Evolutionary conservation across 179 eudicot genomes (phyloP).

Genomic region (Gypsophila paniculata): DNA sequence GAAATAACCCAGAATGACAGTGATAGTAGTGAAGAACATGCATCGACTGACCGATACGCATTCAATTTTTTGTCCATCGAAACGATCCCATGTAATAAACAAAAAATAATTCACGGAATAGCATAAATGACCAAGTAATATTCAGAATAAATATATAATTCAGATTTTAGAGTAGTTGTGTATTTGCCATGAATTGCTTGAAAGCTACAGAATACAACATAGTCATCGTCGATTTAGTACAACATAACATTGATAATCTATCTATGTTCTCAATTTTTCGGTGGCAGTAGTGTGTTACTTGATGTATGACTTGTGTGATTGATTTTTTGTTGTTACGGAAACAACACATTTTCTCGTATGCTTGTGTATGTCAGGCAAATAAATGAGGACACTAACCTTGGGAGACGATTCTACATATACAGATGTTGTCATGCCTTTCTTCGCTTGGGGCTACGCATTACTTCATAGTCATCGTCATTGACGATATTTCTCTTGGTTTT

Average conservation of each 20-base stretch:
- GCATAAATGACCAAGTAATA: not conserved
- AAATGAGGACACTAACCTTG: slow-evolving; percentile 23
- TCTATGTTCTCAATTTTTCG: not conserved
- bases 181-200: too few relatives aligned
- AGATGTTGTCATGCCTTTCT: slow-evolving; percentile 40
- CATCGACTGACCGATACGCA: slow-evolving; percentile 24
- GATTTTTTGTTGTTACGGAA: slow-evolving; percentile 13
- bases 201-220: too few relatives aligned
- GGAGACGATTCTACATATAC: slow-evolving; percentile 11
- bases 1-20: slow-evolving; percentile 8
- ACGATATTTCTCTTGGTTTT: slow-evolving; percentile 54
- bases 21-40: slow-evolving; percentile 16
- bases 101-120: not conserved
- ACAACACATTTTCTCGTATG: not conserved
- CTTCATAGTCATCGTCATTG: slow-evolving; percentile 46
- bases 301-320: slow-evolving; percentile 6
- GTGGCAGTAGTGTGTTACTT: not conserved
- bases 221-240: too few relatives aligned
- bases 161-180: not conserved
- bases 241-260: too few relatives aligned
- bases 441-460: slow-evolving; percentile 54
- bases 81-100: not conserved
- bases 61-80: slow-evolving; percentile 24
- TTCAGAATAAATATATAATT: not conserved
- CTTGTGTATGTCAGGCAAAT: not conserved